Evolutionary conservation across 495 filamentous ascomycete species (phyloP), one percentile per base, ranked within the genome.

Genomic region (Hamigera avellanea): DNA sequence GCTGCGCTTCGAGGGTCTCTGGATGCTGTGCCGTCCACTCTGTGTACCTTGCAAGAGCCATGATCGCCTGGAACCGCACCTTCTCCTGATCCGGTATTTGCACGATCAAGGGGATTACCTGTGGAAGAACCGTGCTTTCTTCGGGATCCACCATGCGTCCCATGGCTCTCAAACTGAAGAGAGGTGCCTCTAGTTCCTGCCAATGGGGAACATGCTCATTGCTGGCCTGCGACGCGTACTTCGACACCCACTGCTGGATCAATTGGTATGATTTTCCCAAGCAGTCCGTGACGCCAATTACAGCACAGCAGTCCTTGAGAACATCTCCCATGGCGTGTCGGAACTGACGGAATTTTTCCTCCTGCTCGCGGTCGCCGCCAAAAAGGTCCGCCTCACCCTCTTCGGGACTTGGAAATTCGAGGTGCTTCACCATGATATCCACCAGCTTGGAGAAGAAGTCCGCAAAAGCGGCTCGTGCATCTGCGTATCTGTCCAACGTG

Each of bases 321-420:
- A 95, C 91, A 57, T 99, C 91, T 13, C 91, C 91, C 87, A 96
- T 99, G 17, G 81, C 73, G 54, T 99, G 91, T 41, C 91, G 69
- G 66, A 95, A 96, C 50, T 93, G 84, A 27, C 91, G 78, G 66
- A 96, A 99, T 50, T 91, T 95, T 49, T 99, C 91, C 54, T 99
- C 91, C 33, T 84, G 76, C 54, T 95, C 91, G 7, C 93, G 76
- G 49, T 99, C 93, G 37, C 91, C 91, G 29, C 93, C 89, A 48
- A 96, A 99, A 4, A 94, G 61, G 56, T 99, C 91, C 6, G 69
- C 69, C 33, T 89, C 76, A 48, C 80, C 77, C 2, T 74, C 72
- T 47, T 89, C 83, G 0, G 78, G 77, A n/a, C 67, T 67, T 2
- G 91, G 91, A 55, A 82, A 96, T 56, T 95, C 78, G 13, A 99